Evolutionary conservation across 1,139 yeast genomes (phyloP).

Genomic region (Blastobotrys serpentis): DNA sequence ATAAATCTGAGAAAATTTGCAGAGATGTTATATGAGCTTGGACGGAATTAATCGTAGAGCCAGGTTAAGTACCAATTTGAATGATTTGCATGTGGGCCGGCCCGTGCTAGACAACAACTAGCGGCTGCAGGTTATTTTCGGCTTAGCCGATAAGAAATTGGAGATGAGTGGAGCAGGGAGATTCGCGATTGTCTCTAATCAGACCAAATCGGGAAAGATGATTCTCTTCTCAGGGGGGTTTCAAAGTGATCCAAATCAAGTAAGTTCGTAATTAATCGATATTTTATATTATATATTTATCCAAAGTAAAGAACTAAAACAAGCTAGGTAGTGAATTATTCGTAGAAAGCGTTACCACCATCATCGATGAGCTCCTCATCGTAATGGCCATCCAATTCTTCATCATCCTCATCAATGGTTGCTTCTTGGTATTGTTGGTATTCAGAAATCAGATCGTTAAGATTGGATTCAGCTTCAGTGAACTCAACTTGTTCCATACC

Average conservation of each 20-base stretch:
- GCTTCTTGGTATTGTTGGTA: conserved; percentile 49
- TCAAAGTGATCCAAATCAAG: too few relatives aligned
- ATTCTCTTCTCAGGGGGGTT: too few relatives aligned
- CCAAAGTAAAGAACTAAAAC: not conserved
- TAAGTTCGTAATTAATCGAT: too few relatives aligned
- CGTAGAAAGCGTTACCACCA: conserved; percentile 7
- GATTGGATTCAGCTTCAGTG: conserved; percentile 46
- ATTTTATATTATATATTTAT: not conserved
- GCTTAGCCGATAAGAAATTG: not conserved
- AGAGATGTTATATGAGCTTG: too few relatives aligned
- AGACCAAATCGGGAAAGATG: too few relatives aligned
- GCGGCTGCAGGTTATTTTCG: too few relatives aligned
- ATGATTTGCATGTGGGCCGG: not conserved
- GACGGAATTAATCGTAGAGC: too few relatives aligned
- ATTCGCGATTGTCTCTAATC: too few relatives aligned
- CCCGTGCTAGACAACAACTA: too few relatives aligned
- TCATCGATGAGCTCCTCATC: conserved; percentile 15
- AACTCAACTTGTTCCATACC: conserved; percentile 50
- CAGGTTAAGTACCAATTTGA: too few relatives aligned
- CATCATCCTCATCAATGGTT: conserved; percentile 41
- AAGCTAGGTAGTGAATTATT: not conserved
- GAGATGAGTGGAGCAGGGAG: too few relatives aligned
- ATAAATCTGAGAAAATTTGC: too few relatives aligned
- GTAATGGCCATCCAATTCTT: conserved; percentile 22
- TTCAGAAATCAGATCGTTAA: conserved; percentile 44